Percentiles rank a stretch among this genome's conserved stretches.
Conservation (phyloP, 805 yeast species). For the Candida alai region DNA sequence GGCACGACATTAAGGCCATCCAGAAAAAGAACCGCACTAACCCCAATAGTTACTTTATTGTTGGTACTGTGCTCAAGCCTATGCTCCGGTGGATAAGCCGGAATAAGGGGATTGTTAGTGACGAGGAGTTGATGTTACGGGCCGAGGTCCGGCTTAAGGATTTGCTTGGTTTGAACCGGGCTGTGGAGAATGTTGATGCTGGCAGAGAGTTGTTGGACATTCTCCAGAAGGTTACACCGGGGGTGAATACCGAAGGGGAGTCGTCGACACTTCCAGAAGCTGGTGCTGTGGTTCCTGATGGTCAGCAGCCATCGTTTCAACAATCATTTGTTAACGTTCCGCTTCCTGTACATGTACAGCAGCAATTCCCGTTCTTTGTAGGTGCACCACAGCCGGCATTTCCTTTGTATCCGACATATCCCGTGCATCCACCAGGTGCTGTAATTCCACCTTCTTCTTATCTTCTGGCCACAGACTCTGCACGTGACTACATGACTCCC, state of each 20-base stretch:
- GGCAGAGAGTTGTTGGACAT: conserved; percentile 74
- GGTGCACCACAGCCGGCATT: conserved; percentile 9
- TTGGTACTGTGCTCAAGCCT: conserved; percentile 48
- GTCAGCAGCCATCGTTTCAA: neutral
- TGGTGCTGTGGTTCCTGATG: neutral
- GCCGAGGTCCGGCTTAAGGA: conserved; percentile 66
- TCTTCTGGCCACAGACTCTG: too few species aligned
- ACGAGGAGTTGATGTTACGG: conserved; percentile 54
- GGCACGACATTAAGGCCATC: conserved; percentile 58
- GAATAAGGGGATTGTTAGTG: conserved; percentile 46
- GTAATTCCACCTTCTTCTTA: too few species aligned
- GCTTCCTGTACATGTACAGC: conserved; percentile 32
- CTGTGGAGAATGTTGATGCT: conserved; percentile 48
- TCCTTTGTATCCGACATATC: too few species aligned
- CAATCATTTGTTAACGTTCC: conserved; percentile 6
- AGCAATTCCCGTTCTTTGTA: conserved; percentile 18
- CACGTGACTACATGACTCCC: conserved; percentile 20
- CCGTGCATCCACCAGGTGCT: too few species aligned
- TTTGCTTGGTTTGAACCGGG: conserved; percentile 50
- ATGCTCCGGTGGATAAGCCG: conserved; percentile 52
- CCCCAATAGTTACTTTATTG: conserved; percentile 40
- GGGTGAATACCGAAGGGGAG: neutral
- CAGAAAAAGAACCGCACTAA: conserved; percentile 39
- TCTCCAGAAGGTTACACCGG: conserved; percentile 38
- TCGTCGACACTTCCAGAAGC: neutral